Conservation (phyloP, 2,329 filamentous ascomycete species). For the Neofusicoccum sp. region DNA sequence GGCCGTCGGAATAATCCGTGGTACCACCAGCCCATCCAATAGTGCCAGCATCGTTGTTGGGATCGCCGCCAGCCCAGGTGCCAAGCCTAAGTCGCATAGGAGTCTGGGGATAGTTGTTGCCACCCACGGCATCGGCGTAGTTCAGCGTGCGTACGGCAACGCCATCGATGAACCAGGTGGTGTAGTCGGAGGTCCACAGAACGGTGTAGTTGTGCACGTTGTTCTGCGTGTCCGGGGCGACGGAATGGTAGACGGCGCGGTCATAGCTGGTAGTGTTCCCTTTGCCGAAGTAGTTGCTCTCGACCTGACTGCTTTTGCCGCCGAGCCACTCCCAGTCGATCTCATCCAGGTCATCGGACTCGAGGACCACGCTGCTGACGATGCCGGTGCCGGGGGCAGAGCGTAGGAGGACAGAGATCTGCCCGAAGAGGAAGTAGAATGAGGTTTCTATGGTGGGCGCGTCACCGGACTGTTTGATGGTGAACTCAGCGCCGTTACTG, state of each 20-base stretch:
- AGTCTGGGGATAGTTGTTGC: constrained; percentile 65
- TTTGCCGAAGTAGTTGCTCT: constrained; percentile 73
- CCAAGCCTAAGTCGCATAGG: constrained; percentile 56
- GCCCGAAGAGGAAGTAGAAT: constrained; percentile 81
- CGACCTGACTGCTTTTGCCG: constrained; percentile 57
- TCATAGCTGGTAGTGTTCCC: constrained; percentile 64
- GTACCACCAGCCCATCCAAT: constrained; percentile 63
- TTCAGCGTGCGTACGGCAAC: constrained; percentile 58
- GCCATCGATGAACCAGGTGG: constrained; percentile 68
- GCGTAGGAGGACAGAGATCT: constrained; percentile 70
- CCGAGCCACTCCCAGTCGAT: constrained; percentile 78
- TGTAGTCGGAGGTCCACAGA: constrained; percentile 61
- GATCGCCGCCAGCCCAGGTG: constrained; percentile 41
- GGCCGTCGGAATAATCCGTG: constrained; percentile 39
- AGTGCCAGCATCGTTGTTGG: constrained; percentile 48
- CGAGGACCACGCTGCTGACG: constrained; percentile 72
- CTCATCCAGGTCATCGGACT: constrained; percentile 77
- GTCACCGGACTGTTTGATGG: constrained; percentile 39
- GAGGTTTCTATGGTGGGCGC: constrained; percentile 64
- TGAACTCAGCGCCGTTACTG: constrained; percentile 43
- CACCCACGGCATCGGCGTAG: constrained; percentile 51
- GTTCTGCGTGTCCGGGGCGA: constrained; percentile 46
- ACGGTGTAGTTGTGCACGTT: constrained; percentile 63
- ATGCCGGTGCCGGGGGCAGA: constrained; percentile 69
- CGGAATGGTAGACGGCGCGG: constrained; percentile 59